Evolutionary conservation across 345 rosid species (phyloP).

Genomic region (Syzygium aqueum): DNA sequence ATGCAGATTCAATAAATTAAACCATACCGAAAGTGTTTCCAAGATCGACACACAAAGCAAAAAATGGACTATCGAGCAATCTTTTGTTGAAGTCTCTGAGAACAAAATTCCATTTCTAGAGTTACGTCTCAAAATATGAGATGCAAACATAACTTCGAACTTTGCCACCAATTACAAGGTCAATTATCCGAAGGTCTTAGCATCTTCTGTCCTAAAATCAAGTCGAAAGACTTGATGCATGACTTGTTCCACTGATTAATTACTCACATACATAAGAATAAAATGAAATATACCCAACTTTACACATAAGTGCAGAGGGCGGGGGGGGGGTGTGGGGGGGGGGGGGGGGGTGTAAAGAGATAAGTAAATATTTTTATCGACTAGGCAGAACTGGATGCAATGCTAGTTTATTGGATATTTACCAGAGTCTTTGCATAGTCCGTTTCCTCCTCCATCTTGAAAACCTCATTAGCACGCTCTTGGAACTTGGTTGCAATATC

Average conservation of each 20-base stretch:
- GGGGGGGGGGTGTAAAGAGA: not conserved
- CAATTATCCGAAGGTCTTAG: not conserved
- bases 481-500: conserved; percentile 91
- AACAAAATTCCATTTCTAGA: not conserved
- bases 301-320: not conserved
- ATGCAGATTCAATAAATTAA: not conserved
- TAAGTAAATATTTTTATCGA: not conserved
- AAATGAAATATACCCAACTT: not conserved
- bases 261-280: not conserved
- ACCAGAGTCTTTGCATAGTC: conserved; percentile 92
- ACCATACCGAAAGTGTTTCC: not conserved
- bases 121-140: not conserved
- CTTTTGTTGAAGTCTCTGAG: not conserved
- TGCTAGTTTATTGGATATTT: not conserved
- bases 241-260: not conserved
- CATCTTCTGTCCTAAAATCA: not conserved
- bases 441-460: conserved; percentile 76
- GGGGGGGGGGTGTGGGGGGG: not conserved
- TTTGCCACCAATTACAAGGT: not conserved
- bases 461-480: conserved; percentile 61
- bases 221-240: not conserved
- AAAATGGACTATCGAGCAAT: not conserved
- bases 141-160: not conserved
- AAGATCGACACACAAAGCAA: not conserved
- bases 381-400: not conserved